Evolutionary conservation across 208 protist species (phyloP), one percentile per base, ranked within the genome.

Genomic region (Crithidia sp.): DNA sequence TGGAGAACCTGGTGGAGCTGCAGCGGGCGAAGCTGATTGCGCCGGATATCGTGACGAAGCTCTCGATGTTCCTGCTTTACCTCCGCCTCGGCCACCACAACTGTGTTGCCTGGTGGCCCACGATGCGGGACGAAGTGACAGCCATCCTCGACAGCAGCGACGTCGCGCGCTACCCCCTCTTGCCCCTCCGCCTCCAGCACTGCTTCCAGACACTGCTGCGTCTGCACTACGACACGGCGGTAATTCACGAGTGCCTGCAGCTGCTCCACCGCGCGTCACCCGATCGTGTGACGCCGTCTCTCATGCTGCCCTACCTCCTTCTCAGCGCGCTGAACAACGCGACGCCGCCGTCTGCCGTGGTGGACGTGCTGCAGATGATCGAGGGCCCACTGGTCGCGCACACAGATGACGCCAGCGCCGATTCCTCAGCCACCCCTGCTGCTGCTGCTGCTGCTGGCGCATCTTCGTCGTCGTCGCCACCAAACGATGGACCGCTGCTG

Each of bases 11-110:
- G 53, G 86, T 92, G 41, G 83, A 94, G 45, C 59, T 86, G 41
- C 91, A 95, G 88, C 83, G 78, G 14, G 69, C 70, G 10, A 85
- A 86, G 53, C 66, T 68, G 6, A 77, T 90, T 40, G 57, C 69
- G 16, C 87, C 90, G 19, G 87, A 95, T 70, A 56, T 93, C 3
- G 87, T 96, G 39, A 95, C 92, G 17, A 77, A 85, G 65, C 67
- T 96, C 47, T 96, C 89, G 28, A 71, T 96, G 61, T 89, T 95
- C 40, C 84, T 96, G n/a, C 66, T 96, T 14, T 93, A 94, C 67
- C 78, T 90, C 45, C 85, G 92, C n/a, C 86, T 96, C 9, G 92
- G 89, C 10, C 68, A 89, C 39, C 81, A 92, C 37, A 69, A 74
- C 54, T 81, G 76, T 39, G 44, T 74, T 36, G 49, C 62, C 8